Base-by-base conservation (phyloP, 305 asterid genomes). In the Solanum hybrid region DNA sequence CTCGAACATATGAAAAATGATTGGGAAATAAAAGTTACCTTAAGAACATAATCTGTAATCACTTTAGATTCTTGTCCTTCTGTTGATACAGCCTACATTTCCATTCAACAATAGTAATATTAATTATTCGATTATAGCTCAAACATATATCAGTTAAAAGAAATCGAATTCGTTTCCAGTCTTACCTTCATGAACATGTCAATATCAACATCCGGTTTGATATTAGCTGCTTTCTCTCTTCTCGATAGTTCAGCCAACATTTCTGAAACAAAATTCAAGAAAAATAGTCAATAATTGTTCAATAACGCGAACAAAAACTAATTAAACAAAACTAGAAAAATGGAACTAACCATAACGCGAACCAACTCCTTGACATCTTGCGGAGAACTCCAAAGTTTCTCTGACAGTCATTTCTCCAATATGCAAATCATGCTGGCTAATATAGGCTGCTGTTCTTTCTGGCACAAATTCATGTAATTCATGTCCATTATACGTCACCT, bases 101-200 rank as follows among this genome's bases (percentile, higher is more conserved):
- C 36, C 51, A 37, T 29, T 64, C 81, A 75, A n/a, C 36, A 39
- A 71, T 73, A 73, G 13, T 31, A 71, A 26, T 9, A 29, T 28
- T 29, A 46, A 46, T 1, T 83, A 46, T 29, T 40, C 39, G 13
- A 2, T 14, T 5, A 14, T 20, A 11, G 18, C 88, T 20, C 31
- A 85, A 51, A 83, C 29, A 0, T 46, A 10, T 46, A 29, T 34
- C 24, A 28, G 87, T 82, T 5, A 20, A 29, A 0, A 51, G 33
- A 22, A 85, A 46, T 57, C 0, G 0, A 22, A 85, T 0, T 85
- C 0, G 18, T 33, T 51, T 74, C 34, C 33, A 40, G 24, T n/a
- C 31, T 5, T 92, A 93, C 96, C 96, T 94, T 94, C 96, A 94
- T 94, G 89, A 90, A 94, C 86, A 93, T 92, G 24, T 94, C 96